Evolutionary conservation across 2,329 filamentous ascomycete genomes (phyloP).

Genomic region (Pezicula carpinea): DNA sequence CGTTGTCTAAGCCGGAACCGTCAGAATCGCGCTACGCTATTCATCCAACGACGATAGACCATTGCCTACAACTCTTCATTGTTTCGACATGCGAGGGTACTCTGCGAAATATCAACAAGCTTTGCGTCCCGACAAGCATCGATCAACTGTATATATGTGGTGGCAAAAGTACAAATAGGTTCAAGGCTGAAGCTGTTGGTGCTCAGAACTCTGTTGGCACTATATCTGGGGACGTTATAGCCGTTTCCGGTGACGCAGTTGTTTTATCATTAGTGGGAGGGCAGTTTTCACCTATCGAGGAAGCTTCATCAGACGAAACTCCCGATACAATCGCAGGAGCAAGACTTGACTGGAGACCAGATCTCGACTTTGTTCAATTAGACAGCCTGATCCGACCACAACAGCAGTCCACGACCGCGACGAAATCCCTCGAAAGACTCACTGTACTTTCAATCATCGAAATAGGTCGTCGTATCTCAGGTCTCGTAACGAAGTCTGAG

Average conservation of each 20-base stretch:
- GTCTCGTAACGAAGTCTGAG: background rate
- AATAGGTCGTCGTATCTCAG: constrained; percentile 3
- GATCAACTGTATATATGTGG: constrained; percentile 5
- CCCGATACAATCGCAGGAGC: background rate
- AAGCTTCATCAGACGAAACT: background rate
- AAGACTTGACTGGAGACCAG: constrained; percentile 5
- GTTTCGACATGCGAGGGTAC: constrained; percentile 3
- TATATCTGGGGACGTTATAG: background rate
- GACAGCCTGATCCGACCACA: constrained; percentile 1
- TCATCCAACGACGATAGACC: constrained; percentile 9
- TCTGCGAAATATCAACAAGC: background rate
- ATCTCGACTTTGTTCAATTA: constrained; percentile 4
- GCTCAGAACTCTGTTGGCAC: constrained; percentile 4
- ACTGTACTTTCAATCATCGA: constrained; percentile 14
- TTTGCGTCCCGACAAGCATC: constrained; percentile 6
- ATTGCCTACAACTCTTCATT: constrained; percentile 6
- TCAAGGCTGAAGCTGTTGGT: constrained; percentile 9
- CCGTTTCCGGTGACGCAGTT: background rate
- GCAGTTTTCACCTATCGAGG: background rate
- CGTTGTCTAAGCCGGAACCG: background rate
- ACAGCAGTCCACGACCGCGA: background rate
- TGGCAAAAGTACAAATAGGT: background rate
- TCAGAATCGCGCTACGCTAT: constrained; percentile 1
- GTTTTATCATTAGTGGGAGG: background rate
- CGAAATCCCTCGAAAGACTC: constrained; percentile 8